phyloP scores from a whole-genome alignment of 164 flowering plant species.

The Umbilicus rupestris region DNA sequence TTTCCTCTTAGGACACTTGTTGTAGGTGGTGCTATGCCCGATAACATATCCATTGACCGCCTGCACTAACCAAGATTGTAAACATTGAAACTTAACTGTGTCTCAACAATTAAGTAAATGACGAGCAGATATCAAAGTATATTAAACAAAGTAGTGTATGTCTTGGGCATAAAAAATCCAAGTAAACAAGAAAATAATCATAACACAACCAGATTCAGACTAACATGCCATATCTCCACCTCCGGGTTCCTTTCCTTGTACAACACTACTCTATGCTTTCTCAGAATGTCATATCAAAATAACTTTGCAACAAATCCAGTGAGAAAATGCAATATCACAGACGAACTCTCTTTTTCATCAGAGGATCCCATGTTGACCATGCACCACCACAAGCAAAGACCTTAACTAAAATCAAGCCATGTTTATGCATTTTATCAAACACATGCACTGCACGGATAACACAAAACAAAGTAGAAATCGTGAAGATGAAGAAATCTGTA shows the following conservation, averaged over 20 bases:
- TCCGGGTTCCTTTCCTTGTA: too few species aligned
- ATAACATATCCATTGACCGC: slow-evolving; percentile 9
- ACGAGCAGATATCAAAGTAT: too few species aligned
- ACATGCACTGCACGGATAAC: not conserved
- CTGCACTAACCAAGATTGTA: not conserved
- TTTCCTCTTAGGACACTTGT: not conserved
- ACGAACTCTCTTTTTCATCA: too few species aligned
- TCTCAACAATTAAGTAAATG: not conserved
- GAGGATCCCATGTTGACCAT: too few species aligned
- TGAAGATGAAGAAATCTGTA: too few species aligned
- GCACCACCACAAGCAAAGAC: too few species aligned
- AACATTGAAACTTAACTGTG: not conserved
- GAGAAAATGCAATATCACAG: too few species aligned
- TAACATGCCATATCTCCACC: too few species aligned
- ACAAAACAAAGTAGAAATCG: not conserved
- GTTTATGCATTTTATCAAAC: not conserved
- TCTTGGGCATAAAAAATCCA: not conserved
- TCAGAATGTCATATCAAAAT: too few species aligned
- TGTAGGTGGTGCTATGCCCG: slow-evolving; percentile 1
- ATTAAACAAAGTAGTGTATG: not conserved
- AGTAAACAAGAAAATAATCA: not conserved
- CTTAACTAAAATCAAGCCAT: not conserved
- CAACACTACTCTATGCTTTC: too few species aligned
- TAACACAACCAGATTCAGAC: too few species aligned
- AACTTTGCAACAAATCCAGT: too few species aligned